Evolutionary conservation across 352 stramenopile genomes (phyloP).

Genomic region (Globisporangium cystogenes): DNA sequence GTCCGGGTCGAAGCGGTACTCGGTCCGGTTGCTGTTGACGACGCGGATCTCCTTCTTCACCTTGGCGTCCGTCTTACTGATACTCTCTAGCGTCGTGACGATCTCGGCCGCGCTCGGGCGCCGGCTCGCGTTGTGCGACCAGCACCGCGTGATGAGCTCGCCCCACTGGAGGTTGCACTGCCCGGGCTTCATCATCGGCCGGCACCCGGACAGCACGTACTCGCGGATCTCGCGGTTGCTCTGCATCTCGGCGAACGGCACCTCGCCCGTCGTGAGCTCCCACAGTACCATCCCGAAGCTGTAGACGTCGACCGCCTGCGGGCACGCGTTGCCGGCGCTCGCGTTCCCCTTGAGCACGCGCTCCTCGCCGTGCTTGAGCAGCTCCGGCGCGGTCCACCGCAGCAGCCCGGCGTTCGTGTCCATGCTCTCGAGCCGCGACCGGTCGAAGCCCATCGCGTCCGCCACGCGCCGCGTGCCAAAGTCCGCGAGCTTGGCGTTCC

Average conservation of each 20-base stretch:
- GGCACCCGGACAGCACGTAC: constrained; percentile 68
- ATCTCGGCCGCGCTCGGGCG: constrained; percentile 78
- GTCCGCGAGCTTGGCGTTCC: constrained; percentile 86
- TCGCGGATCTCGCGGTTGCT: constrained; percentile 71
- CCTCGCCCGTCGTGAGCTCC: constrained; percentile 80
- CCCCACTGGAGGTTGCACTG: constrained; percentile 81
- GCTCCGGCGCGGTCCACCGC: constrained; percentile 73
- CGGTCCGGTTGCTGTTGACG: constrained; percentile 75
- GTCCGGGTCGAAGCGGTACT: constrained; percentile 66
- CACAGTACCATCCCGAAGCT: constrained; percentile 87
- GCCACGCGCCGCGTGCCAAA: constrained; percentile 79
- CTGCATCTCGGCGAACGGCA: constrained; percentile 63
- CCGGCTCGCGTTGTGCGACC: constrained; percentile 66
- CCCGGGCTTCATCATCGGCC: constrained; percentile 70
- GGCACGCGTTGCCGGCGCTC: constrained; percentile 16
- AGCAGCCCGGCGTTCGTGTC: constrained; percentile 51
- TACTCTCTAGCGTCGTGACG: constrained; percentile 71
- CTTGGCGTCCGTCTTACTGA: constrained; percentile 66
- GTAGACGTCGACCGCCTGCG: constrained; percentile 84
- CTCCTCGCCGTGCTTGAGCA: constrained; percentile 77
- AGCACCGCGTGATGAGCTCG: constrained; percentile 80
- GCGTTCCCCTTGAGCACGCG: constrained; percentile 45
- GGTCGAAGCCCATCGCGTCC: constrained; percentile 72
- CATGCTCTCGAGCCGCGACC: constrained; percentile 49
- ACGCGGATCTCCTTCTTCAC: constrained; percentile 60